Percentiles rank a stretch among this genome's conserved stretches.
These are phyloP conservation scores for Suaeda aralocaspica DNA, from an alignment of 148 eudicot genomes.

Conservation along the genomic window DNA sequence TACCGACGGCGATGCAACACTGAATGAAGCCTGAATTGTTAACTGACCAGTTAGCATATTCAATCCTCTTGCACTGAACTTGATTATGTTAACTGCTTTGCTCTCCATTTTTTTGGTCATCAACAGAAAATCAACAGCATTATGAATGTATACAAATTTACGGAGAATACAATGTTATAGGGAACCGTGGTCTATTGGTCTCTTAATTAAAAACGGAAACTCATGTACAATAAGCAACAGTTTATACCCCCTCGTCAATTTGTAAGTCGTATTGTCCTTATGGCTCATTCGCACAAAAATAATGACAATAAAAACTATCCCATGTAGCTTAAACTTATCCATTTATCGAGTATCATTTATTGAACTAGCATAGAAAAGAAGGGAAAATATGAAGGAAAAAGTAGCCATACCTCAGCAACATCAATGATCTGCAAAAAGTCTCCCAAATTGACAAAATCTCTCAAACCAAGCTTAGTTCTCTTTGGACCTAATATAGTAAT, in stretches of 20 bases:
- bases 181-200: no score
- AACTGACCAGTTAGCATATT: conserved; percentile 71
- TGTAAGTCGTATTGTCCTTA: no score
- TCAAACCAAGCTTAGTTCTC: conserved; percentile 85
- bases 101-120: conserved; percentile 66
- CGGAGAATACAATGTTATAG: no score
- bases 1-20: conserved; percentile 63
- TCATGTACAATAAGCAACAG: no score
- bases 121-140: conserved; percentile 24
- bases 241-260: no score
- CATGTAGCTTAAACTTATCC: no score
- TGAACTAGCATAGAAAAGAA: no score
- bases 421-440: conserved; percentile 67
- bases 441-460: conserved; percentile 79
- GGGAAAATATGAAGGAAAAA: conserved; percentile 4
- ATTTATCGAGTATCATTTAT: background rate
- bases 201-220: no score
- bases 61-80: conserved; percentile 77
- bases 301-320: no score
- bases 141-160: conserved; percentile 18
- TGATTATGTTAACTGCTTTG: conserved; percentile 84
- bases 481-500: conserved; percentile 81
- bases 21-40: conserved; percentile 65
- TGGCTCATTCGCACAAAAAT: no score
- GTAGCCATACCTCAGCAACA: conserved; percentile 57